phyloP scores from a whole-genome alignment of 805 yeast species.

The Ogataea pilisensis region DNA sequence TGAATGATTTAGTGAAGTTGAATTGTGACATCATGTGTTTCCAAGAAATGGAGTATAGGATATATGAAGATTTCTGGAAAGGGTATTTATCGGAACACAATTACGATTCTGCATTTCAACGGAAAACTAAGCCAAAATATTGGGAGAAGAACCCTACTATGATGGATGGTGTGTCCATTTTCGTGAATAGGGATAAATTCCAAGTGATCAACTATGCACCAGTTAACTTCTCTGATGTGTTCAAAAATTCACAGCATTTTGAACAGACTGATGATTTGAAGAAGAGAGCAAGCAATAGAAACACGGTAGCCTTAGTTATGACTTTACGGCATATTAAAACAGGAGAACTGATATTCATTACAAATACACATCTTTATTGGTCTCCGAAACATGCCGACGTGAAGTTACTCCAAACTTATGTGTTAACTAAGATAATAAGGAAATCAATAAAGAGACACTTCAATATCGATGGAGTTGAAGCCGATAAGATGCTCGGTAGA shows the following conservation, averaged over 20 bases:
- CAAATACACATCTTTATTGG: conserved; percentile 66
- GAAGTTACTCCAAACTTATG: conserved; percentile 48
- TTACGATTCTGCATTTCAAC: conserved; percentile 45
- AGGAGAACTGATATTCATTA: conserved; percentile 37
- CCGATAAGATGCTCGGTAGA: conserved; percentile 14
- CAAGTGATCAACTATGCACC: conserved; percentile 32
- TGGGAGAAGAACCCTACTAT: conserved; percentile 44
- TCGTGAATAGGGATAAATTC: conserved; percentile 46
- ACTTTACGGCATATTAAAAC: conserved; percentile 43
- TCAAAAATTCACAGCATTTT: conserved; percentile 23
- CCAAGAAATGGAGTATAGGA: conserved; percentile 32
- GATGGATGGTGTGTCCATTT: conserved; percentile 60
- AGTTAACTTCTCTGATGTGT: conserved; percentile 32
- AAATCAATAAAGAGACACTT: conserved; percentile 25
- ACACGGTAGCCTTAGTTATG: conserved; percentile 55
- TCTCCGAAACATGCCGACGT: conserved; percentile 47
- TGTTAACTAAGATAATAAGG: conserved; percentile 33
- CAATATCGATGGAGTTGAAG: conserved; percentile 8
- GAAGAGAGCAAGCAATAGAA: conserved; percentile 39
- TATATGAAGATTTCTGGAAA: conserved; percentile 27
- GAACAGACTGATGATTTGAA: conserved; percentile 33
- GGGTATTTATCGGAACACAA: conserved; percentile 21
- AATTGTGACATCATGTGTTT: conserved; percentile 54
- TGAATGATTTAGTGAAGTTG: conserved; percentile 28
- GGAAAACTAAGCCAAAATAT: conserved; percentile 48